Evolutionary conservation across 2,329 filamentous ascomycete genomes (phyloP).

Genomic region (Amauroascus verrucosus): DNA sequence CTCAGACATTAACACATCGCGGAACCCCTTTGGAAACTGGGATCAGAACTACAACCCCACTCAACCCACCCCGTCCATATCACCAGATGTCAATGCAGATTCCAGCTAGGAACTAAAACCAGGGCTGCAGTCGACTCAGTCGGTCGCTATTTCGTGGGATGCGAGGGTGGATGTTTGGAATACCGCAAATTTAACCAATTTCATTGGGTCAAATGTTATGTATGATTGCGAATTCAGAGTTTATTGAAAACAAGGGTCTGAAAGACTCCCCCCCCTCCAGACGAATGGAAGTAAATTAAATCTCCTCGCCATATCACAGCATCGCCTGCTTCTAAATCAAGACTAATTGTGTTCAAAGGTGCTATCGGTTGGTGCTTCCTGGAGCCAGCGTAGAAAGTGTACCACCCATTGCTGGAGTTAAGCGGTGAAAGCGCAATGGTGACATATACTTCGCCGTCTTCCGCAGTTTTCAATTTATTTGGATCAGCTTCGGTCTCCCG

Average conservation of each 20-base stretch:
- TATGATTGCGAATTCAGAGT: no score
- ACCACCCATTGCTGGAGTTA: background rate
- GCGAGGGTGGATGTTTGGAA: no score
- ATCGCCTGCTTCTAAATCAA: background rate
- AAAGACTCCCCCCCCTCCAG: background rate
- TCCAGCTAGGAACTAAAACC: no score
- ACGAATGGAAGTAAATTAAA: background rate
- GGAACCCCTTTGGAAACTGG: no score
- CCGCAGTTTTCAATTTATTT: background rate
- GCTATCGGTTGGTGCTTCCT: background rate
- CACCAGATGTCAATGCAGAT: no score
- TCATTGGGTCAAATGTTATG: no score
- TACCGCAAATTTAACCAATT: no score
- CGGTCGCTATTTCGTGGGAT: no score
- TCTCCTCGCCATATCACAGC: background rate
- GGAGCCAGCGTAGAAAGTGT: background rate
- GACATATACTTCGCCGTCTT: background rate
- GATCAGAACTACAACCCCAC: no score
- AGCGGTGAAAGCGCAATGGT: background rate
- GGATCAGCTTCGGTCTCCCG: background rate
- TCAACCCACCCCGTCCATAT: no score
- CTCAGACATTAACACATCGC: no score
- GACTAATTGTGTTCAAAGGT: background rate
- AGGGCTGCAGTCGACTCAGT: no score
- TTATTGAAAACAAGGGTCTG: background rate